Conservation (phyloP, 139 green algal genomes). For the Volvox reticuliferus region DNA sequence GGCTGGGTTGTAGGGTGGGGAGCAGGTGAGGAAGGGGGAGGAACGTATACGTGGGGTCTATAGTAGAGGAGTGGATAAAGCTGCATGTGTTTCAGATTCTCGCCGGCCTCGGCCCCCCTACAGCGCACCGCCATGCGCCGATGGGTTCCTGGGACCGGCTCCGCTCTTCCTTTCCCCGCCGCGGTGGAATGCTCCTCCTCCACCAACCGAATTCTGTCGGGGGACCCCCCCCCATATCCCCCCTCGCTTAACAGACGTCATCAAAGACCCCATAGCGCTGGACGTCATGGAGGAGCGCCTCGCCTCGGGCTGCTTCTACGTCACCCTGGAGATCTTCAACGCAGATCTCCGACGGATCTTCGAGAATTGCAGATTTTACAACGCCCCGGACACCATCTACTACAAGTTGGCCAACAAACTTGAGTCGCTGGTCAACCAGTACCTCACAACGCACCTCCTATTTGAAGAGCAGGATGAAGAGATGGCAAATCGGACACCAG, state of each 20-base stretch:
- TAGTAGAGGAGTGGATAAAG: background rate
- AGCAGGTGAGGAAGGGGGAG: background rate
- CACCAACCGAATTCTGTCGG: too few relatives aligned
- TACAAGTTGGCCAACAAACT: slow-evolving; percentile 85
- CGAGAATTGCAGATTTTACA: slow-evolving; percentile 92
- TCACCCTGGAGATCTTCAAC: slow-evolving; percentile 94
- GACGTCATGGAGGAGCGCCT: slow-evolving; percentile 68
- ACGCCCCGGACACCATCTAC: slow-evolving; percentile 89
- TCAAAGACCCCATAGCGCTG: slow-evolving; percentile 82
- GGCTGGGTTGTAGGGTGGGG: background rate
- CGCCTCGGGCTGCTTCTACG: slow-evolving; percentile 79
- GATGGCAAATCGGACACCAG: too few relatives aligned
- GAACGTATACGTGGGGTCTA: background rate
- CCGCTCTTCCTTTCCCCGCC: background rate
- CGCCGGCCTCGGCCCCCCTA: too few relatives aligned
- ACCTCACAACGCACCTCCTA: slow-evolving; percentile 48
- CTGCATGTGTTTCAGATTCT: too few relatives aligned
- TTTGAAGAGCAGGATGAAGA: slow-evolving; percentile 20
- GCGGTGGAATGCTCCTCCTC: too few relatives aligned
- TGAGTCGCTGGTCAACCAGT: slow-evolving; percentile 64
- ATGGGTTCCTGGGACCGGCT: background rate
- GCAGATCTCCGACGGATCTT: slow-evolving; percentile 93
- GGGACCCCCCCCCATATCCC: too few relatives aligned
- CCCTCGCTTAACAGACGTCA: too few relatives aligned
- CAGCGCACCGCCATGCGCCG: too few relatives aligned